These are phyloP conservation scores for Eutrema salsugineum DNA, from an alignment of 441 rosid species.

Conservation along the genomic window DNA sequence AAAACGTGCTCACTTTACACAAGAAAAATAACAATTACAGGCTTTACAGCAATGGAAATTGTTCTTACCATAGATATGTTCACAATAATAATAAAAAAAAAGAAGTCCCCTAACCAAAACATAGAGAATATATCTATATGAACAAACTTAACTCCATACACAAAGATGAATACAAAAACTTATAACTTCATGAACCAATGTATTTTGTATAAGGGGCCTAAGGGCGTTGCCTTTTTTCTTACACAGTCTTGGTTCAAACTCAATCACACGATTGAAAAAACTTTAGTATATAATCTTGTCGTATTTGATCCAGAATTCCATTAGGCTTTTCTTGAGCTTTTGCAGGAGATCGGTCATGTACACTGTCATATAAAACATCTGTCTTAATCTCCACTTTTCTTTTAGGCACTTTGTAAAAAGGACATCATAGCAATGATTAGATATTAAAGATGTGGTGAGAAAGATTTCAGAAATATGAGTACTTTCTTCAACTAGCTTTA, in stretches of 20 bases:
- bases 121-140: background rate
- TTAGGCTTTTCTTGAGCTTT: background rate
- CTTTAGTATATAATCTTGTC: background rate
- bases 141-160: background rate
- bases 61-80: background rate
- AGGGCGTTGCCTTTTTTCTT: background rate
- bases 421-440: conserved; percentile 2
- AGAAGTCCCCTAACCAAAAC: background rate
- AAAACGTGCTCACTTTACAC: background rate
- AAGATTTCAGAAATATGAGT: background rate
- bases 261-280: background rate
- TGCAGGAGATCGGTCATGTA: background rate
- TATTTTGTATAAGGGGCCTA: background rate
- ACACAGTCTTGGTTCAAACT: background rate
- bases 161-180: background rate
- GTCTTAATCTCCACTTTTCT: background rate
- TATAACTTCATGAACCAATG: background rate
- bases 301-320: background rate
- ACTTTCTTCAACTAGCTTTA: background rate
- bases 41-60: background rate
- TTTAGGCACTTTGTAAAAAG: background rate
- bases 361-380: background rate
- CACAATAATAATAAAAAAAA: background rate
- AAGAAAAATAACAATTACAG: background rate
- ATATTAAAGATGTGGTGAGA: conserved; percentile 20